Evolutionary conservation across 192 early-diverging fungal genomes (phyloP), one percentile per base, ranked within the genome.

Genomic region (Coemansia sp.): DNA sequence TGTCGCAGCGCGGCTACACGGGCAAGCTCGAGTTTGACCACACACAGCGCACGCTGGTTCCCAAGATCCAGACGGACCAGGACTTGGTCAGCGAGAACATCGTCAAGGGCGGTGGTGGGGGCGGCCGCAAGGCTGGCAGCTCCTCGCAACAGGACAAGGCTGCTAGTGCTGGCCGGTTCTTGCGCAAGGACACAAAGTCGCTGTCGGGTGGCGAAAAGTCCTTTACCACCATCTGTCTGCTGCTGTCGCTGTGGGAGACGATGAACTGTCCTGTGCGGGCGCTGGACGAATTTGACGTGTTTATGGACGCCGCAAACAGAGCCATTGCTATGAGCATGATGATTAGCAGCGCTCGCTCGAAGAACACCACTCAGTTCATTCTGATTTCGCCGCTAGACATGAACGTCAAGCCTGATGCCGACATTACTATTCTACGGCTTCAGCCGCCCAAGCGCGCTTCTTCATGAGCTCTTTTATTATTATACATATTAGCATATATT

Each of bases 241-340:
- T 99, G 16, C 75, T 99, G 52, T 84, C 96, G 6, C 83, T 99
- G 22, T 99, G 98, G 98, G 92, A 96, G 49, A 84, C 87, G 10
- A 96, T 99, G 87, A 86, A 87, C 29, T 90, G 91, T 44, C 93
- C 96, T 7, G 91, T 99, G 56, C 86, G 96, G n/a, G 91, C 91
- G 22, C 80, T 99, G 70, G 98, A 99, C 72, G 98, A 99, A 86
- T 99, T 97, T 87, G 98, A 98, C 74, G 96, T 99, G 22, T 99
- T 95, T 69, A 97, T 96, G 95, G 98, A 99, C 75, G 93, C 94
- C 3, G 95, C 97, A n/a, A 98, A 98, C 75, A 87, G 98, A 5
- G 73, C 82, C 30, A 88, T 90, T 62, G 90, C 87, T 38, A 97
- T 97, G 93, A 70, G 85, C 41, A 88, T 95, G 88, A 89, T 99